Evolutionary conservation across 179 eudicot species (phyloP), one percentile per base, ranked within the genome.

Genomic region (Heliamphora pulchella): DNA sequence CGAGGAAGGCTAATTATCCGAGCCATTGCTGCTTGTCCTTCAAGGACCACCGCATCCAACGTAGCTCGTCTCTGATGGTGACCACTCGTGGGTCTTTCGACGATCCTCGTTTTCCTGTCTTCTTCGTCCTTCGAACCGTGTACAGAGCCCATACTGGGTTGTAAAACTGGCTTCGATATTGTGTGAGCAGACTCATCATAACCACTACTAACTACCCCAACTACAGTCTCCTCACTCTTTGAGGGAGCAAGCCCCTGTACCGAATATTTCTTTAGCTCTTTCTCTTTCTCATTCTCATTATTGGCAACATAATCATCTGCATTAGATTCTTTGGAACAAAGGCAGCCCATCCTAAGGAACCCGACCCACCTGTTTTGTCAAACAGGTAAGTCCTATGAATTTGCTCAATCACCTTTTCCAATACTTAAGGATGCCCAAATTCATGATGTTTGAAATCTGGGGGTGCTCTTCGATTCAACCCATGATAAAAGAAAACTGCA

Each of bases 1-100:
- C 75, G 86, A 15, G 85, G 85, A 61, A 84, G 75, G 70, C 87
- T 87, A n/a, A n/a, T 47, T 72, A 87, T 83, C 75, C 71, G 55
- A 69, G 81, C 10, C 74, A 79, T 65, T 4, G 22, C 20, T 9
- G 58, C 39, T 22, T 74, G 65, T 62, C 79, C 83, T 47, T 76
- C 82, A 67, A 74, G 43, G 10, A 22, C 71, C 48, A 61, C 79
- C 31, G 81, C 43, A 76, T 80, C 86, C 80, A 76, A 11, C 13
- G 83, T 48, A 43, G 85, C 61, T 71, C 82, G 81, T 75, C 84
- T 80, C 51, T 81, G 83, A 74, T 80, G 82, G 44, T 82, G 84
- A 2, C 86, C 80, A 68, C 71, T 80, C 63, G 51, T 78, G 22
- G 87, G 85, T 76, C 86, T 84, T 39, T 85, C 87, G 55, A 80